Evolutionary conservation across 441 rosid genomes (phyloP), one percentile per base, ranked within the genome.

Genomic region (Erodium chrysanthum): DNA sequence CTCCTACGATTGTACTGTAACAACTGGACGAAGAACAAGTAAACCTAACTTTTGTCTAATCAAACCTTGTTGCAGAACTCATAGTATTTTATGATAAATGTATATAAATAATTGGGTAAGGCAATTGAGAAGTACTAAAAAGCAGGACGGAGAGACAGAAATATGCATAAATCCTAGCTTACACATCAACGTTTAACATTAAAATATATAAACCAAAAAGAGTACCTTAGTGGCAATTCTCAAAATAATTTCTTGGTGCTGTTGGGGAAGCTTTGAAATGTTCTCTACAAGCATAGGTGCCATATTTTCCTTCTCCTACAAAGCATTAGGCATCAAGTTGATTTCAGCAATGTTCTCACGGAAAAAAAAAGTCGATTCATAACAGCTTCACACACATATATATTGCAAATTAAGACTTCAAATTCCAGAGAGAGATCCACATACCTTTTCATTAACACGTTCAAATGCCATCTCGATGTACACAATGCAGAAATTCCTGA

Each of bases 401-500:
- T 37, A 60, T n/a, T n/a, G 29, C 65, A 60, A 72, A 40, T 54
- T 17, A 31, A 71, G 6, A 21, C 61, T 66, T 56, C 14, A 33
- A 66, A 71, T 11, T 20, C 56, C 50, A 68, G 21, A 75, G 61
- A 46, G 35, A 48, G 62, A 56, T 67, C 66, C 59, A 75, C 82
- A 35, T 65, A 88, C 98, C 92, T 86, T 89, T 67, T 71, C 70
- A 68, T 78, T 75, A 27, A 80, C 82, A 33, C 89, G 85, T 71
- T 90, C 98, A 76, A 90, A 87, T 58, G 96, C 97, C 98, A 93
- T 93, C 84, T 93, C 98, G 77, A 93, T 78, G 71, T 93, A 93
- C 69, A 93, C 88, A 50, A 89, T 82, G 78, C 90, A 90, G 70
- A 93, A 93, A 69, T 90, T 93, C 79, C 78, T 84, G 69, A 93